Conservation (phyloP, 345 rosid species). For the Combretum micranthum region DNA sequence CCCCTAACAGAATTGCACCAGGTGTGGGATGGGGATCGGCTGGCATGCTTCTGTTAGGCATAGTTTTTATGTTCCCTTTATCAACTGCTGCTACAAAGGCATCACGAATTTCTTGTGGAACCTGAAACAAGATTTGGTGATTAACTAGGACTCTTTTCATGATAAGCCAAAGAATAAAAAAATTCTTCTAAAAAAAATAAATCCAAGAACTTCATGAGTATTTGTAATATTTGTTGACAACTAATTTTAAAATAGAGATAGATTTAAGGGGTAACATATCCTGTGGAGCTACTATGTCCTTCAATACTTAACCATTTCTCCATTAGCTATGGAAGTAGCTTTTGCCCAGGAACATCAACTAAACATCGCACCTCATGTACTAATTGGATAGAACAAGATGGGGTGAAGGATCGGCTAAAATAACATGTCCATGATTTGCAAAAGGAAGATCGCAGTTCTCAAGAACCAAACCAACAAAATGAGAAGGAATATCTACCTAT, state of each 20-base stretch:
- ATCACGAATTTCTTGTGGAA: constrained; percentile 7
- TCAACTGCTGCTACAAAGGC: constrained; percentile 14
- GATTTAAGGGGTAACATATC: neutral
- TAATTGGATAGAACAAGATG: constrained; percentile 18
- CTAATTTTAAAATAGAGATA: too few species aligned
- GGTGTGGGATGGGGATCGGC: constrained; percentile 14
- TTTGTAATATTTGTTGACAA: too few species aligned
- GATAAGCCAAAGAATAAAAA: neutral
- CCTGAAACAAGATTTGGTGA: constrained; percentile 1
- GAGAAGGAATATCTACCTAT: constrained; percentile 19
- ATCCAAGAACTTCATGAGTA: too few species aligned
- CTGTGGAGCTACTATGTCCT: constrained; percentile 6
- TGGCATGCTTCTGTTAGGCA: constrained; percentile 20
- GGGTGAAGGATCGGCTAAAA: constrained; percentile 19
- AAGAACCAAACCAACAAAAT: constrained; percentile 17
- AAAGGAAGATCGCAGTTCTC: constrained; percentile 17
- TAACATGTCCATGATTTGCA: constrained; percentile 12
- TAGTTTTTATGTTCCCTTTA: constrained; percentile 13
- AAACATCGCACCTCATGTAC: constrained; percentile 19
- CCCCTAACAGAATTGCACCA: constrained; percentile 14
- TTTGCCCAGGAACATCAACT: constrained; percentile 19
- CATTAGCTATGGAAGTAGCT: constrained; percentile 12
- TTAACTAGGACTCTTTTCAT: neutral
- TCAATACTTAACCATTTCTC: constrained; percentile 17
- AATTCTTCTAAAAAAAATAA: too few species aligned